Evolutionary conservation across 78 protist genomes (phyloP).

Genomic region (Fonticula alba): DNA sequence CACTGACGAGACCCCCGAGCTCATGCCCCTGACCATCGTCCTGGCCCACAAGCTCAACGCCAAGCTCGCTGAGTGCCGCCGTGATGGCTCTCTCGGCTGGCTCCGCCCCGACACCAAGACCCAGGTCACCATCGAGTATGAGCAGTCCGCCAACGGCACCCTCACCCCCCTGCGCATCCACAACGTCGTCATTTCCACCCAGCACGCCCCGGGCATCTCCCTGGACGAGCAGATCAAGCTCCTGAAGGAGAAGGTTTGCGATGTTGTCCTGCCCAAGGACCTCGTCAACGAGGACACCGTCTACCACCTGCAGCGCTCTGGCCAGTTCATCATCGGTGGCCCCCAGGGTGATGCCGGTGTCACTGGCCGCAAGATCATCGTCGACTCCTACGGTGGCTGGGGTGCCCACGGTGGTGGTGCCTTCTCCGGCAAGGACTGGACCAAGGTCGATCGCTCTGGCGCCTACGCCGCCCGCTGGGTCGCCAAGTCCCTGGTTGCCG

Average conservation of each 20-base stretch:
- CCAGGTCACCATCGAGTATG: conserved; percentile 96
- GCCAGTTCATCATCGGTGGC: conserved; percentile 94
- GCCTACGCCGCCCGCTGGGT: conserved; percentile 99
- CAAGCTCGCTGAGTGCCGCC: conserved; percentile 74
- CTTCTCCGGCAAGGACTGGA: conserved; percentile 99
- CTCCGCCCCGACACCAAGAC: conserved; percentile 98
- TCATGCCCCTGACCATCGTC: conserved; percentile 89
- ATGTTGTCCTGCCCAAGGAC: conserved; percentile 74
- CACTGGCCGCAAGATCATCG: conserved; percentile 99
- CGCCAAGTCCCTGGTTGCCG: conserved; percentile 96
- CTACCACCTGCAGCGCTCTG: conserved; percentile 95
- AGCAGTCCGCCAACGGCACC: conserved; percentile 35
- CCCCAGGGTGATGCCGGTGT: conserved; percentile 99
- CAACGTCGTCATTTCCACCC: conserved; percentile 94
- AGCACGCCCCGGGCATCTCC: conserved; percentile 82
- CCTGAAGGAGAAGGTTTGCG: conserved; percentile 64
- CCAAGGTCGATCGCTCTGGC: conserved; percentile 99
- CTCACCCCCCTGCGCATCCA: conserved; percentile 82
- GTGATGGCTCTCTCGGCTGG: conserved; percentile 72
- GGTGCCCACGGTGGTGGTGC: conserved; percentile 99
- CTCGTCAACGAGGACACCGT: conserved; percentile 80
- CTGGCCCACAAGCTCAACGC: conserved; percentile 70
- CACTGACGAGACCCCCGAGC: conserved; percentile 84
- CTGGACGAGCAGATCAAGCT: conserved; percentile 64
- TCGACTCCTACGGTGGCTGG: conserved; percentile 99